Evolutionary conservation across 2,329 filamentous ascomycete species (phyloP).

Genomic region (Lasiodiplodia theobromae): DNA sequence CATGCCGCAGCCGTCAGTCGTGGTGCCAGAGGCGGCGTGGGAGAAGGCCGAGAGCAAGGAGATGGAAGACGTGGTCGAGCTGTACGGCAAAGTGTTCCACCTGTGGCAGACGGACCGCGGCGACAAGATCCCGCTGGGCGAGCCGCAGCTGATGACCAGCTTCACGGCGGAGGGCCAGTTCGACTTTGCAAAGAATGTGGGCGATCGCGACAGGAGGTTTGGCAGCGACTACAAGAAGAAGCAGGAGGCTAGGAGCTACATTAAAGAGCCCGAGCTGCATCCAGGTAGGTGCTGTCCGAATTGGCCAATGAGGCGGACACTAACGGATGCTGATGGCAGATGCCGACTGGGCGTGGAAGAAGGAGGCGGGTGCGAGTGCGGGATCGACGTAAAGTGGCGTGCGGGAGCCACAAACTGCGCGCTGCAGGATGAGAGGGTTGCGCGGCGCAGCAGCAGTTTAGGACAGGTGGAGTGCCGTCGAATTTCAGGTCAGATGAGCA

Average conservation of each 20-base stretch:
- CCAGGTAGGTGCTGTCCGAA: constrained; percentile 20
- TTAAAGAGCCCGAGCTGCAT: constrained; percentile 58
- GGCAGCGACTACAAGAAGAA: constrained; percentile 61
- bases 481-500: constrained; percentile 7
- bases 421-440: background rate
- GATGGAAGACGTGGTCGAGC: constrained; percentile 75
- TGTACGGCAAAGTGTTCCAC: constrained; percentile 88
- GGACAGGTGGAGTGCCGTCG: constrained; percentile 1
- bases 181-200: constrained; percentile 54
- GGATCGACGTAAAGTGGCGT: constrained; percentile 13
- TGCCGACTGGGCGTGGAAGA: constrained; percentile 28
- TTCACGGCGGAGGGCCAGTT: constrained; percentile 61
- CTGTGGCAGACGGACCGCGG: constrained; percentile 85
- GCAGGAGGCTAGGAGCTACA: constrained; percentile 60
- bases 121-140: constrained; percentile 67
- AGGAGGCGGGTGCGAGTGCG: constrained; percentile 1
- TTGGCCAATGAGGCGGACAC: background rate
- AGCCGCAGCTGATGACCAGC: constrained; percentile 70
- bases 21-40: constrained; percentile 69
- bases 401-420: constrained; percentile 7
- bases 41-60: constrained; percentile 78
- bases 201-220: constrained; percentile 62
- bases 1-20: constrained; percentile 67
- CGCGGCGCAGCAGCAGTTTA: background rate
- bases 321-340: constrained; percentile 21